Percentiles rank a stretch among this genome's conserved stretches.
phyloP scores from a whole-genome alignment of 148 eudicot genomes.

The Linanthus parryae region DNA sequence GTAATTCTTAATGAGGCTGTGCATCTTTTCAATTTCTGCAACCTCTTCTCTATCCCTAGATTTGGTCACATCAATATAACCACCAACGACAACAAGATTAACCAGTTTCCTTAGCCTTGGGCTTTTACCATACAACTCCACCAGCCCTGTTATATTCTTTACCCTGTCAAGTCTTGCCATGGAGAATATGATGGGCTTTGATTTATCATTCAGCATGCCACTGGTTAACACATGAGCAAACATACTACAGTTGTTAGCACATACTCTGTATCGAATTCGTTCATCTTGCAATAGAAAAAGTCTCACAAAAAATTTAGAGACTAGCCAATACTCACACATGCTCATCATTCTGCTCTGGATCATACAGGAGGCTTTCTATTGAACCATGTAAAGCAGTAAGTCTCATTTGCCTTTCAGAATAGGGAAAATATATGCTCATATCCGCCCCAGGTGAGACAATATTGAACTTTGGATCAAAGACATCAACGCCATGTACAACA shows the following conservation, averaged over 20 bases:
- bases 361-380: conserved; percentile 9
- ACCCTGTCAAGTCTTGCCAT: conserved; percentile 23
- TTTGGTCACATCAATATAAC: conserved; percentile 12
- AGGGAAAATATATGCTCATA: conserved; percentile 18
- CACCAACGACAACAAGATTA: conserved; percentile 21
- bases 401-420: conserved; percentile 16
- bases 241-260: no score
- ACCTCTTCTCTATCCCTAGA: conserved; percentile 21
- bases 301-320: neutral
- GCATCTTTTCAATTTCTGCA: conserved; percentile 19
- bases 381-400: conserved; percentile 19
- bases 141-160: conserved; percentile 19
- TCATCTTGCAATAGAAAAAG: no score
- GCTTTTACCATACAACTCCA: conserved; percentile 17
- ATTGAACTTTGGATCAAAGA: conserved; percentile 16
- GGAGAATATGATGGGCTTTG: conserved; percentile 18
- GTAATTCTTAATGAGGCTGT: conserved; percentile 12
- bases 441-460: conserved; percentile 24
- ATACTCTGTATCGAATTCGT: neutral
- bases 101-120: conserved; percentile 15
- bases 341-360: conserved; percentile 14
- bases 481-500: conserved; percentile 22
- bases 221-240: conserved; percentile 1
- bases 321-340: conserved; percentile 13
- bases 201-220: conserved; percentile 12